Conservation (phyloP, 2,329 filamentous ascomycete species). For the Tolypocladium capitatum region DNA sequence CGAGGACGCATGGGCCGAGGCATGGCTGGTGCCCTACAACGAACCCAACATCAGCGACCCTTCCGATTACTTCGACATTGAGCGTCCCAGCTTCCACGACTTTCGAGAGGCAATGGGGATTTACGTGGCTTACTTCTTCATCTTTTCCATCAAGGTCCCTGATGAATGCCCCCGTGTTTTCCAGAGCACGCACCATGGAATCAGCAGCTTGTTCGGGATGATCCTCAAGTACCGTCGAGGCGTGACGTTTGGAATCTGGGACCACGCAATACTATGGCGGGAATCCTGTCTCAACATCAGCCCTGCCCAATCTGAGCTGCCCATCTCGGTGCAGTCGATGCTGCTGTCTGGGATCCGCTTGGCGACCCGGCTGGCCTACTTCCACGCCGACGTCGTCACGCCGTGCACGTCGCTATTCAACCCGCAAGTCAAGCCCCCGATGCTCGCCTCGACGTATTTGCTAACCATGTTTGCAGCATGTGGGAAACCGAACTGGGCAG, state of each 20-base stretch:
- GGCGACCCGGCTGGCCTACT: constrained; percentile 28
- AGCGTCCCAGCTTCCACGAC: constrained; percentile 20
- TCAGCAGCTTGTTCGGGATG: constrained; percentile 46
- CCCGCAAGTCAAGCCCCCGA: constrained; percentile 17
- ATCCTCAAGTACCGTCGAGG: constrained; percentile 47
- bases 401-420: constrained; percentile 49
- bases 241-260: constrained; percentile 49
- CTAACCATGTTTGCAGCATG: constrained; percentile 16
- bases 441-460: too few species aligned
- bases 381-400: constrained; percentile 46
- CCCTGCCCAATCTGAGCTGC: constrained; percentile 33
- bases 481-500: constrained; percentile 52
- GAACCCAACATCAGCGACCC: constrained; percentile 22
- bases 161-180: constrained; percentile 46
- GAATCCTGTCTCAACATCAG: constrained; percentile 38
- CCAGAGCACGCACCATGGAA: constrained; percentile 49
- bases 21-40: constrained; percentile 32
- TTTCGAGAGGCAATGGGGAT: constrained; percentile 21
- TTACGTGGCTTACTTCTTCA: constrained; percentile 34
- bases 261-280: constrained; percentile 49
- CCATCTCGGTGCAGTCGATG: constrained; percentile 34
- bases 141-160: constrained; percentile 44
- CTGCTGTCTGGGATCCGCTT: constrained; percentile 33
- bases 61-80: constrained; percentile 18
- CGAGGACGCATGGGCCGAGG: constrained; percentile 32